These are phyloP conservation scores for Delonix regia DNA, from an alignment of 306 rosid genomes.

Conservation along the genomic window DNA sequence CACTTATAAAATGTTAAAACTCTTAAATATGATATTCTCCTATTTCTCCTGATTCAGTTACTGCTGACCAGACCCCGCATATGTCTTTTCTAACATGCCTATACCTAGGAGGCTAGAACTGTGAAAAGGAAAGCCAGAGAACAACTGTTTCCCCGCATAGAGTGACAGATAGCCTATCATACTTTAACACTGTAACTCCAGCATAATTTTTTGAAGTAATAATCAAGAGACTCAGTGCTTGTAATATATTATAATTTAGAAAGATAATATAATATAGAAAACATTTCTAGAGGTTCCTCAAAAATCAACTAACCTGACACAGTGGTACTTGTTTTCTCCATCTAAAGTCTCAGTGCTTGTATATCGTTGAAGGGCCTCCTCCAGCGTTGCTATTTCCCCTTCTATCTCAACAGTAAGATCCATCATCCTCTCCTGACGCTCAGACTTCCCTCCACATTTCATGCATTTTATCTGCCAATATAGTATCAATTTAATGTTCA, in stretches of 20 bases:
- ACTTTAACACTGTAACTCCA: neutral
- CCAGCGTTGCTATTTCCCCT: conserved; percentile 81
- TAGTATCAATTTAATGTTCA: conserved; percentile 29
- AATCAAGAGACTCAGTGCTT: neutral
- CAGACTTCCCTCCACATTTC: conserved; percentile 85
- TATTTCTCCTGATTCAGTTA: neutral
- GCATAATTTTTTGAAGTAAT: neutral
- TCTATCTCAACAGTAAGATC: conserved; percentile 91
- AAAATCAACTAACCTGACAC: conserved; percentile 67
- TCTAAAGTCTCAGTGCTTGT: conserved; percentile 80
- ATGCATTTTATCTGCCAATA: conserved; percentile 75
- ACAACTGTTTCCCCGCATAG: neutral
- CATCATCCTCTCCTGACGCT: conserved; percentile 90
- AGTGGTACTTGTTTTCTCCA: conserved; percentile 88
- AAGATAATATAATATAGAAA: conserved; percentile 3
- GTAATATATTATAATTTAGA: too few species aligned
- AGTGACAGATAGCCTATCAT: neutral
- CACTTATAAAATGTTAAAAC: neutral
- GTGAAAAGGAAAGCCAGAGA: neutral
- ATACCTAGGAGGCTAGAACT: neutral
- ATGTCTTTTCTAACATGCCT: neutral
- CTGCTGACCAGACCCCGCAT: neutral
- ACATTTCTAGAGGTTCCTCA: conserved; percentile 6
- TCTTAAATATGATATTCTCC: neutral
- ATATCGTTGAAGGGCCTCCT: conserved; percentile 78